These are phyloP conservation scores for Phialophora expanda DNA, from an alignment of 2,329 filamentous ascomycete species.

Conservation along the genomic window DNA sequence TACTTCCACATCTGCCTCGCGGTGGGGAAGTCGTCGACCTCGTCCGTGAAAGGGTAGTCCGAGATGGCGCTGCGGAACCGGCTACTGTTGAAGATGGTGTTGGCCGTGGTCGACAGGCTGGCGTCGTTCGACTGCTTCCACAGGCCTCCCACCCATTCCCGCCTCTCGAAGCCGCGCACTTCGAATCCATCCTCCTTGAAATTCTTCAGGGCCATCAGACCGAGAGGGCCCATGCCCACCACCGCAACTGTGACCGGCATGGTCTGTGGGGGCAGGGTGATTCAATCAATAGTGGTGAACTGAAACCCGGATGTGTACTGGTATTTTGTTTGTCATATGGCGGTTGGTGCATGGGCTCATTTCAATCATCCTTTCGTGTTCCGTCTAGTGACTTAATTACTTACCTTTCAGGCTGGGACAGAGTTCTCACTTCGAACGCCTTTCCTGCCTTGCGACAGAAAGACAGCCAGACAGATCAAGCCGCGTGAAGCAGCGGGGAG, in stretches of 20 bases:
- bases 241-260: conserved; percentile 27
- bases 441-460: too few species aligned
- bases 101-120: conserved; percentile 44
- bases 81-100: conserved; percentile 46
- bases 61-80: conserved; percentile 50
- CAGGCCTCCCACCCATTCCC: conserved; percentile 51
- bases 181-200: conserved; percentile 53
- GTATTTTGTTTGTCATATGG: not conserved
- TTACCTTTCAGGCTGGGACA: too few species aligned
- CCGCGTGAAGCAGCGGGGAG: too few species aligned
- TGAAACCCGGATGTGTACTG: not conserved
- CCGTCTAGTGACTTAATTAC: too few species aligned
- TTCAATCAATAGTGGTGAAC: too few species aligned
- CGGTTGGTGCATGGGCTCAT: too few species aligned
- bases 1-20: conserved; percentile 46
- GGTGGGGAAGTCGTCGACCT: conserved; percentile 42
- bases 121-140: conserved; percentile 51
- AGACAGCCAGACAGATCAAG: too few species aligned
- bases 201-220: conserved; percentile 44
- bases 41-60: conserved; percentile 52
- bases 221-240: conserved; percentile 26
- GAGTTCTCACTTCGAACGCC: too few species aligned
- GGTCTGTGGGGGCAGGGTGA: not conserved
- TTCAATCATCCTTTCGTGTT: too few species aligned
- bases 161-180: conserved; percentile 50